Conservation (phyloP, 2,329 filamentous ascomycete species). For the Botrytis cinerea region DNA sequence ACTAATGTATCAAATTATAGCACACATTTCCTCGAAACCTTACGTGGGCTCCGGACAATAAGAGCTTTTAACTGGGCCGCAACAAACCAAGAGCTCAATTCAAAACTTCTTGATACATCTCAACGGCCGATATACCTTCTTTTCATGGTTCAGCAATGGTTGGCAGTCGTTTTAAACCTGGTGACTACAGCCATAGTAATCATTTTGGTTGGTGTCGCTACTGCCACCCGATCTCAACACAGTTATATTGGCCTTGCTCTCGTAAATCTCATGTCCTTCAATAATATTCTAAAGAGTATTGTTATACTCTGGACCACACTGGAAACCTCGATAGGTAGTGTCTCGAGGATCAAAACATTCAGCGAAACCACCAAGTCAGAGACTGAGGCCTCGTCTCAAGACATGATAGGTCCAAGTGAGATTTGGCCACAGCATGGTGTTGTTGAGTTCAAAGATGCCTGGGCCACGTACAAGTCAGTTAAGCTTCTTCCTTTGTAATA, state of each 20-base stretch:
- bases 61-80: slow-evolving; percentile 45
- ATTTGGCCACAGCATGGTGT: background rate
- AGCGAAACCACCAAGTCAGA: background rate
- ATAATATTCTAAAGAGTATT: background rate
- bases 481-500: background rate
- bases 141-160: slow-evolving; percentile 47
- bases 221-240: slow-evolving; percentile 39
- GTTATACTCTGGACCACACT: background rate
- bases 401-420: background rate
- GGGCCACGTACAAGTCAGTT: background rate
- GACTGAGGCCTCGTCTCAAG: background rate
- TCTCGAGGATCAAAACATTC: background rate
- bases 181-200: slow-evolving; percentile 30
- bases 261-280: slow-evolving; percentile 28
- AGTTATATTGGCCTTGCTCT: slow-evolving; percentile 43
- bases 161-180: slow-evolving; percentile 46
- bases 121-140: slow-evolving; percentile 55
- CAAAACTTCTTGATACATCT: background rate
- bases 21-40: slow-evolving; percentile 48
- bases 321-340: background rate
- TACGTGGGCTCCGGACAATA: slow-evolving; percentile 47
- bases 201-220: slow-evolving; percentile 16
- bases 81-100: background rate
- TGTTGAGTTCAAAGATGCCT: background rate
- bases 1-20: background rate